Evolutionary conservation across 192 early-diverging fungal genomes (phyloP).

Genomic region (Entophlyctis helioformis): DNA sequence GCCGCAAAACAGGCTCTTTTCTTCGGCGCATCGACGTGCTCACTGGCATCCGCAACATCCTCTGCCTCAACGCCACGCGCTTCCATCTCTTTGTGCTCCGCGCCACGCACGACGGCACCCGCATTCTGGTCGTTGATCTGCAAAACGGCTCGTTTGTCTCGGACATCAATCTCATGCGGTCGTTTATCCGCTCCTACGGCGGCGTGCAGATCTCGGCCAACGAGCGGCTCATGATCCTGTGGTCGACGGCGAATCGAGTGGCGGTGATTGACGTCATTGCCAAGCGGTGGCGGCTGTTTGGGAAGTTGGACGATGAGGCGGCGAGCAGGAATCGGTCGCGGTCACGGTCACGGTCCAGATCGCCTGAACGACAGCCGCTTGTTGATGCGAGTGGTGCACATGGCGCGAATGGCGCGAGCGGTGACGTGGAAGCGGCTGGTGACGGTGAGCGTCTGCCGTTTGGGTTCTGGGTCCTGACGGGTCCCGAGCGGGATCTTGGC

Average conservation of each 20-base stretch:
- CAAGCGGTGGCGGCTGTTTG: background rate
- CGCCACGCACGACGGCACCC: constrained; percentile 1
- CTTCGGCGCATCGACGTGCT: background rate
- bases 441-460: too few species aligned
- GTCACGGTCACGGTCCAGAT: too few species aligned
- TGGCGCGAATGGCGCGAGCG: too few species aligned
- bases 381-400: too few species aligned
- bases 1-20: background rate
- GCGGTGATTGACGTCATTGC: constrained; percentile 4
- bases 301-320: too few species aligned
- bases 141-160: background rate
- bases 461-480: too few species aligned
- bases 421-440: too few species aligned
- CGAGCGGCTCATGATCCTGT: constrained; percentile 5
- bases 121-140: constrained; percentile 4
- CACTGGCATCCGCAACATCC: constrained; percentile 1
- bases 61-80: constrained; percentile 4
- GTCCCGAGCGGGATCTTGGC: too few species aligned
- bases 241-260: constrained; percentile 3
- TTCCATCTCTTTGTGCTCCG: constrained; percentile 3
- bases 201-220: constrained; percentile 7
- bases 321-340: too few species aligned
- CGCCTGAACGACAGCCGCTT: too few species aligned
- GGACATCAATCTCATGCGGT: constrained; percentile 5
- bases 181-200: constrained; percentile 2